A percentile compares a stretch with the other conserved stretches of the same genome.
Evolutionary conservation across 2,329 filamentous ascomycete genomes (phyloP).

Genomic region (Cladosporium austrohemisphaericum): DNA sequence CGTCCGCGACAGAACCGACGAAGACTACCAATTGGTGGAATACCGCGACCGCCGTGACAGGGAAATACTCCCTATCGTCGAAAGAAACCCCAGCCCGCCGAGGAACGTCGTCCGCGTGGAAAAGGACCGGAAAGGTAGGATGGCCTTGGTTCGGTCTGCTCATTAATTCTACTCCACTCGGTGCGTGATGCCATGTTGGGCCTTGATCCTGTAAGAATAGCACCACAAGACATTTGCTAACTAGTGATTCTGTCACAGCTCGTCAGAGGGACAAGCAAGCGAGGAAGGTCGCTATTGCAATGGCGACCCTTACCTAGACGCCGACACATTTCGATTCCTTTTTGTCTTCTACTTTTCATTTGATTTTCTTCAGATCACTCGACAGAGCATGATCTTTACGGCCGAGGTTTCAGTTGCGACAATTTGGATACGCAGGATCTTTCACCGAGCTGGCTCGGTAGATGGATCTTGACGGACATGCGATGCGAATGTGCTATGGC

Average conservation of each 20-base stretch:
- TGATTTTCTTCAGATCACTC: not conserved
- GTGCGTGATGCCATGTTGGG: conserved; percentile 13
- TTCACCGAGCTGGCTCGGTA: conserved; percentile 1
- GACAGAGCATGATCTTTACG: not conserved
- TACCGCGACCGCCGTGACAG: conserved; percentile 54
- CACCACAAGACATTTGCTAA: not conserved
- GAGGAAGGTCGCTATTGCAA: conserved; percentile 16
- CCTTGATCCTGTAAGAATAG: not conserved
- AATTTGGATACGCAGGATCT: not conserved
- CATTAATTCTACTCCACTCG: conserved; percentile 44
- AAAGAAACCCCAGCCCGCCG: conserved; percentile 41
- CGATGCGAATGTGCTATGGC: no score
- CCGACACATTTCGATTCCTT: not conserved
- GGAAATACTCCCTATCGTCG: conserved; percentile 57
- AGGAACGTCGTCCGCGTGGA: conserved; percentile 66
- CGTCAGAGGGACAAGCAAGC: conserved; percentile 10
- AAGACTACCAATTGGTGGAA: conserved; percentile 42
- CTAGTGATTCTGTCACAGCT: not conserved
- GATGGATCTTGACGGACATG: not conserved
- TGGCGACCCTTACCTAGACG: conserved; percentile 17
- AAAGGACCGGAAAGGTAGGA: conserved; percentile 94
- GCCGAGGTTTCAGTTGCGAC: not conserved
- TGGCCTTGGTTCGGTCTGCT: conserved; percentile 77
- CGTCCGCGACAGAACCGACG: conserved; percentile 46
- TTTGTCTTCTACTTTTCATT: not conserved